Percentiles rank a stretch among this genome's conserved stretches.
These are phyloP conservation scores for Alternaria ethzedia DNA, from an alignment of 2,329 filamentous ascomycete species.

Conservation along the genomic window DNA sequence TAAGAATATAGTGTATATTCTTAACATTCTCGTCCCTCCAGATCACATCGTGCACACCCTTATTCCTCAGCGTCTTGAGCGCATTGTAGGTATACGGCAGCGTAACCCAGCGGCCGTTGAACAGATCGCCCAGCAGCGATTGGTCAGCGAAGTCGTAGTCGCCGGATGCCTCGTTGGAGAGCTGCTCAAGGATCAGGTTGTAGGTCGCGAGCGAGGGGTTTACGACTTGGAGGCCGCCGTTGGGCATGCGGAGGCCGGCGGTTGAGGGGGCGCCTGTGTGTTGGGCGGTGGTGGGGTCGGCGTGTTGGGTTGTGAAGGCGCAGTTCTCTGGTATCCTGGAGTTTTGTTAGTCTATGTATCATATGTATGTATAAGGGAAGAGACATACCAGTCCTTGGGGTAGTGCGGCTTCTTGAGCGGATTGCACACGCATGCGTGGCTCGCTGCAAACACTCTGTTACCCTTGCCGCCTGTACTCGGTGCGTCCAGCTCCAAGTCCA, in stretches of 20 bases:
- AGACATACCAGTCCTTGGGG: slow-evolving; percentile 70
- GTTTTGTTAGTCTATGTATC: neutral
- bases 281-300: slow-evolving; percentile 58
- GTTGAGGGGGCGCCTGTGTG: slow-evolving; percentile 56
- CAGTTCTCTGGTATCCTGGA: slow-evolving; percentile 62
- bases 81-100: slow-evolving; percentile 68
- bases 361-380: neutral
- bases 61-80: slow-evolving; percentile 63
- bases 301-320: slow-evolving; percentile 66
- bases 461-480: slow-evolving; percentile 61
- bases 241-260: slow-evolving; percentile 63
- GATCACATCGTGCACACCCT: slow-evolving; percentile 63
- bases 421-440: slow-evolving; percentile 87
- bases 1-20: slow-evolving; percentile 68
- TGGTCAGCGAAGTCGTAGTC: slow-evolving; percentile 68
- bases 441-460: slow-evolving; percentile 76
- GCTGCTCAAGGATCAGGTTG: slow-evolving; percentile 56
- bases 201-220: slow-evolving; percentile 62
- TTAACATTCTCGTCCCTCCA: slow-evolving; percentile 67
- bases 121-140: slow-evolving; percentile 63
- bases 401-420: slow-evolving; percentile 80
- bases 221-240: slow-evolving; percentile 68
- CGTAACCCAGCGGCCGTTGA: slow-evolving; percentile 63
- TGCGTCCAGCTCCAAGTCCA: slow-evolving; percentile 77
- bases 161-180: slow-evolving; percentile 55